Evolutionary conservation across 164 flowering plant species (phyloP), one percentile per base, ranked within the genome.

Genomic region (Vitis riparia): DNA sequence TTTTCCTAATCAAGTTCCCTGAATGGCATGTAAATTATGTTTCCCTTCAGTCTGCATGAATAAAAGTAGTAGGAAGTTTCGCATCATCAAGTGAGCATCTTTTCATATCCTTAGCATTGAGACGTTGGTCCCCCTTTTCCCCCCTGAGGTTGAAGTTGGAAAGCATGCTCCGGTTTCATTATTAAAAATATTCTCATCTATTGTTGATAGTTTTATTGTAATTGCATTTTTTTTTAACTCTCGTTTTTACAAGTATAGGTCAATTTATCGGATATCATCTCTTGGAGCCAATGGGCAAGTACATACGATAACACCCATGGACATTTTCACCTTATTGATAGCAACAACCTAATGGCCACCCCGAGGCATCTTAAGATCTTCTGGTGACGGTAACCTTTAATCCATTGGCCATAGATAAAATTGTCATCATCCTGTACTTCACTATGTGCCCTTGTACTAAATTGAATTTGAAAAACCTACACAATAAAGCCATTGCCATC

Each of bases 351-450:
- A 23, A 23, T 23, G 44, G 7, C 44, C 44, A 52, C 27, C 27
- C 27, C 2, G 19, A 8, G 29, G 29, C 29, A 29, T 49, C 23
- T 77, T 75, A 85, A 52, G 71, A 71, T 23, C 84, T 86, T 77
- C 80, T 77, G 14, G 84, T 69, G 30, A 85, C 76, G 10, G 67
- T 79, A 55, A 91, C 74, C 79, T 89, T 88, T 74, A 95, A 66
- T 30, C 98, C 98, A 76, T 90, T 76, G 1, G 77, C 90, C 98
- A 95, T 93, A 8, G 94, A 93, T 30, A 91, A 76, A 64, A 84
- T 85, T 15, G 98, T 90, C 98, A 93, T 93, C 98, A 95, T 90
- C 70, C 94, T 81, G 77, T 94, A 92, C 75, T 83, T 77, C 55
- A 92, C 92, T 1, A 68, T 79, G 78, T 94, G 92, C 47, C 83